A percentile compares a stretch with the other conserved stretches of the same genome.
These are phyloP conservation scores for Nephelium lappaceum DNA, from an alignment of 345 rosid genomes.

Conservation along the genomic window DNA sequence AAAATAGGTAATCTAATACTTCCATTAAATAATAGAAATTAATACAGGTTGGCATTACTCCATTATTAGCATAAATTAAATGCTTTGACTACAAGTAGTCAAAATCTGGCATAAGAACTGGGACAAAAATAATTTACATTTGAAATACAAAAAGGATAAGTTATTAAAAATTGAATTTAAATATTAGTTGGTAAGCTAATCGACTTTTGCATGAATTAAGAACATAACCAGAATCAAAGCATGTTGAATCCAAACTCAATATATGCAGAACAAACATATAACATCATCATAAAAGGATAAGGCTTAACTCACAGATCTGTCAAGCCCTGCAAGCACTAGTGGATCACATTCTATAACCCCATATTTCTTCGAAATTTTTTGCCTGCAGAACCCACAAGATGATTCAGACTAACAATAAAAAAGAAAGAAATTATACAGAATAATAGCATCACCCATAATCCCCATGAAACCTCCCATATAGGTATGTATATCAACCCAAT, in stretches of 20 bases:
- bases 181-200: background rate
- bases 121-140: background rate
- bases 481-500: slow-evolving; percentile 1
- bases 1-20: background rate
- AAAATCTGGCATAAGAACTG: slow-evolving; percentile 3
- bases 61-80: background rate
- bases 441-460: background rate
- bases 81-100: background rate
- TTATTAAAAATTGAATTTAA: background rate
- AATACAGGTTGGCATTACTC: background rate
- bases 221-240: slow-evolving; percentile 11
- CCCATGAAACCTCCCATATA: background rate
- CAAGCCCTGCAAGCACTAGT: slow-evolving; percentile 70
- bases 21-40: background rate
- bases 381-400: slow-evolving; percentile 47
- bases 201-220: background rate
- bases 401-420: background rate
- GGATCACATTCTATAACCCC: slow-evolving; percentile 92
- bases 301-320: slow-evolving; percentile 70
- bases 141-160: background rate
- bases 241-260: background rate
- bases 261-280: background rate
- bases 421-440: slow-evolving; percentile 6
- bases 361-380: slow-evolving; percentile 61
- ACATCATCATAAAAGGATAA: slow-evolving; percentile 17